Evolutionary conservation across 495 filamentous ascomycete genomes (phyloP), one percentile per base, ranked within the genome.

Genomic region (Aspergillus mulundensis): DNA sequence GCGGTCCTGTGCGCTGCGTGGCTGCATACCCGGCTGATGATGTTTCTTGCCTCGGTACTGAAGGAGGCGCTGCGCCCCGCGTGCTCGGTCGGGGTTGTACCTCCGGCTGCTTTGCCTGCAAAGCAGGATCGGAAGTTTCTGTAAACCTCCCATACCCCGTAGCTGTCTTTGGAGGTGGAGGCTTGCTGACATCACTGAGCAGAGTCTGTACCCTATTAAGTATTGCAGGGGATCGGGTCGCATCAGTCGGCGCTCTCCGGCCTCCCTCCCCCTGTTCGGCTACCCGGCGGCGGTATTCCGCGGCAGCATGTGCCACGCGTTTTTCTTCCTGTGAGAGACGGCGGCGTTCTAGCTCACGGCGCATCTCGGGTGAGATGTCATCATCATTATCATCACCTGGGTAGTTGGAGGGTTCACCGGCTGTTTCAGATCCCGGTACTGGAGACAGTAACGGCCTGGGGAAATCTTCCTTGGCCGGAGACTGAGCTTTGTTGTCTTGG

Each of bases 281-380:
- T 41, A 96, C 77, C 23, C 87, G 85, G 55, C 84, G 80, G 4
- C 88, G 84, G 65, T 97, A 95, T 68, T 96, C 94, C 1, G 89
- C 91, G n/a, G 90, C 90, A 0, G 92, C 94, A 41, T 82, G 86
- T 32, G 89, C 91, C 10, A 98, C 95, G n/a, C 94, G 81, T 56
- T 86, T 86, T 69, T 98, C 94, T 71, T 97, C 94, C 67, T 90
- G 84, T 18, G 87, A 87, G 18, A 97, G 81, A 43, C 89, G 83
- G 34, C 86, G 80, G 19, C 91, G 83, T 68, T 98, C 94, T 7
- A 97, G 78, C 66, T 97, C 94, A 23, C 94, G 84, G 28, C 91
- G 84, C 77, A 93, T 87, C 70, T 97, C 95, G 0, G 93, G 90
- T 5, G 89, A 83, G 68, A 96, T 80, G 39, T 89, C 86, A 46